Percentiles rank a stretch among this genome's conserved stretches.
Conservation (phyloP, 2,329 filamentous ascomycete species). For the Fusarium equiseti region DNA sequence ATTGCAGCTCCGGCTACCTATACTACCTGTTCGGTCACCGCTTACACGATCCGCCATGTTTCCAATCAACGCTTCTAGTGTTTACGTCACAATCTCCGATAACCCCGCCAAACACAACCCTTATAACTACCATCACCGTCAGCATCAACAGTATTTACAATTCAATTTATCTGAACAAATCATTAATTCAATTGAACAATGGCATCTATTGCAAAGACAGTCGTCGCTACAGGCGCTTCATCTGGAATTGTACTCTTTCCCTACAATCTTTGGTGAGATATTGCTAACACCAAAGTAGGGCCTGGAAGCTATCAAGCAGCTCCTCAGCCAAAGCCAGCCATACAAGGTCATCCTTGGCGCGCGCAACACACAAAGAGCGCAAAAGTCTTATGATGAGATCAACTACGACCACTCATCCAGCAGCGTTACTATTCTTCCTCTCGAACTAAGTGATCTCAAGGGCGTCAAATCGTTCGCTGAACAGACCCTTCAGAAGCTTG, state of each 20-base stretch:
- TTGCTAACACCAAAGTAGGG: slow-evolving; percentile 53
- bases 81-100: slow-evolving; percentile 41
- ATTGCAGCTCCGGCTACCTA: neutral
- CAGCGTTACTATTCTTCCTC: slow-evolving; percentile 59
- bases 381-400: slow-evolving; percentile 58
- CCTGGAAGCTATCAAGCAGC: slow-evolving; percentile 65
- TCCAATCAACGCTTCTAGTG: neutral
- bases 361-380: slow-evolving; percentile 57
- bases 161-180: neutral
- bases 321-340: slow-evolving; percentile 59
- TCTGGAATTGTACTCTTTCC: slow-evolving; percentile 60
- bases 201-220: slow-evolving; percentile 59
- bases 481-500: slow-evolving; percentile 57
- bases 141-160: neutral
- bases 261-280: neutral
- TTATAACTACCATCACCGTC: neutral
- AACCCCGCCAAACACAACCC: slow-evolving; percentile 36
- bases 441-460: slow-evolving; percentile 61
- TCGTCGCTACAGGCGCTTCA: slow-evolving; percentile 63
- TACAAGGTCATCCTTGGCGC: slow-evolving; percentile 64
- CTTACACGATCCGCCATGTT: slow-evolving; percentile 12
- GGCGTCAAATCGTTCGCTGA: slow-evolving; percentile 61
- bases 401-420: slow-evolving; percentile 57
- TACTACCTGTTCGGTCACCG: neutral
- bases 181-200: slow-evolving; percentile 42